phyloP scores from a whole-genome alignment of 768 basidiomycete genomes.

The Gloeostereum incarnatum region DNA sequence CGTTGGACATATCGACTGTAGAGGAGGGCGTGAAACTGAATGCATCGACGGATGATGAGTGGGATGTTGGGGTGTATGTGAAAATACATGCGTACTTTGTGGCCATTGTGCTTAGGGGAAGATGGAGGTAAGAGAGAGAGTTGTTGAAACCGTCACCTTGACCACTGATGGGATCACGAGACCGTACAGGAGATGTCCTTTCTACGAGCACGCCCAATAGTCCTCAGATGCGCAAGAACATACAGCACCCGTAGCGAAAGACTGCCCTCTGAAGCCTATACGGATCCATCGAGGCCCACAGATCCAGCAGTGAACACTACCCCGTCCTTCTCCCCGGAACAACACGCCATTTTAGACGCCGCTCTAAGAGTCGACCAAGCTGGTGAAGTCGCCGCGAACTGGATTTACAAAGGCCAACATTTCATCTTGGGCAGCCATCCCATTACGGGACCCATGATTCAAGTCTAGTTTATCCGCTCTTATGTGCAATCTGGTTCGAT shows the following conservation, averaged over 20 bases:
- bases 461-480: constrained; percentile 34
- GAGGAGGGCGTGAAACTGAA: constrained; percentile 56
- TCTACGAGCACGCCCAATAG: neutral
- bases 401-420: constrained; percentile 87
- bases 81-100: too few species aligned
- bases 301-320: constrained; percentile 42
- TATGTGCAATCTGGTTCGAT: constrained; percentile 1
- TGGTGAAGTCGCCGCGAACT: constrained; percentile 93
- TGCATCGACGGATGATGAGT: too few species aligned
- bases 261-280: constrained; percentile 40
- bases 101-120: too few species aligned
- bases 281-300: constrained; percentile 21
- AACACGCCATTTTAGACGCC: constrained; percentile 44
- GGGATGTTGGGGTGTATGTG: too few species aligned
- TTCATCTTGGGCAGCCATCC: constrained; percentile 58
- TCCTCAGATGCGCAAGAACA: constrained; percentile 1
- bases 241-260: constrained; percentile 2
- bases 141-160: neutral
- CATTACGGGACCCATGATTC: constrained; percentile 54
- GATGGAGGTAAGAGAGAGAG: constrained; percentile 1
- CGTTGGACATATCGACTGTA: constrained; percentile 51
- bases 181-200: neutral
- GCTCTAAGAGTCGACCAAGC: constrained; percentile 92
- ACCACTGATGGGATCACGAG: neutral
- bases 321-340: constrained; percentile 41